Evolutionary conservation across 306 rosid species (phyloP).

Genomic region (Quercus robur): DNA sequence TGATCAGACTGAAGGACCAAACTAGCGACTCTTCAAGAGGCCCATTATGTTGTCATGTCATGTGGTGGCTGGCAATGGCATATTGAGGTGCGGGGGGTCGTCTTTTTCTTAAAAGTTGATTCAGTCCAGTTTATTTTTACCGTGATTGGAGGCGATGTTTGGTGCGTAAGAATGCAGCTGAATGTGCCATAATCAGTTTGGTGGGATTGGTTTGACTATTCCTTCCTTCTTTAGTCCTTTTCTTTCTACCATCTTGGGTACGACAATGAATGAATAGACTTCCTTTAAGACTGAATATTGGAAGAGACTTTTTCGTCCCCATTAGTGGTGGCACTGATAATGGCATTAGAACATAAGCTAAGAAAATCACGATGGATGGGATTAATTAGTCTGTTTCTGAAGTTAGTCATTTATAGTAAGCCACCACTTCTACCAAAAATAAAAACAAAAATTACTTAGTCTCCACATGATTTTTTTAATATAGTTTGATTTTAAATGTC

Average conservation of each 20-base stretch:
- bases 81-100: not conserved
- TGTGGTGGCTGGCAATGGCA: not conserved
- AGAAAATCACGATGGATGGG: not conserved
- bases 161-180: constrained; percentile 7
- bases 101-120: not conserved
- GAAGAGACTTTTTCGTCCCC: not conserved
- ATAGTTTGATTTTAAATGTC: too few species aligned
- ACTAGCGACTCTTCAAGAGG: not conserved
- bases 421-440: not conserved
- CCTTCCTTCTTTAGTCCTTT: not conserved
- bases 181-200: not conserved
- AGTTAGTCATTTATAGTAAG: not conserved
- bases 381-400: not conserved
- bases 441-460: too few species aligned
- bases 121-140: not conserved
- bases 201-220: constrained; percentile 6
- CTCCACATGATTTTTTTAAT: too few species aligned
- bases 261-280: not conserved
- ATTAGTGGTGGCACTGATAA: not conserved
- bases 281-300: not conserved
- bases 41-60: not conserved
- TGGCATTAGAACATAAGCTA: not conserved
- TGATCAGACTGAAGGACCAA: not conserved
- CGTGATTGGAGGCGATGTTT: constrained; percentile 35
- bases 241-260: not conserved